These are phyloP conservation scores for Flaveria trinervia DNA, from an alignment of 129 eudicot genomes.

Conservation along the genomic window DNA sequence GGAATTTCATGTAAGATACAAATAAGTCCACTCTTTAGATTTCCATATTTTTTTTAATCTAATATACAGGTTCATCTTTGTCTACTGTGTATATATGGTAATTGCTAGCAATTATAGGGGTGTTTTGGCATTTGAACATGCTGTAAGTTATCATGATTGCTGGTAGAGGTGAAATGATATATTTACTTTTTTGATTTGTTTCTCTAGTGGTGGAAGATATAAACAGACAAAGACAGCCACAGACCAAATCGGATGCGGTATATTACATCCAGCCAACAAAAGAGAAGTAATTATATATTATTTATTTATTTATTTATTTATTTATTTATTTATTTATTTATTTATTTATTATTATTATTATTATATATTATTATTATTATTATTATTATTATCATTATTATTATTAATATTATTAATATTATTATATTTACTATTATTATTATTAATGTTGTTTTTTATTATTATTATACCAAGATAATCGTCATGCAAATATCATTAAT, in stretches of 20 bases:
- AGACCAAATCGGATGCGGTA: constrained; percentile 85
- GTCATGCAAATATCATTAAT: neutral
- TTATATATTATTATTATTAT: no score
- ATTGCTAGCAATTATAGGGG: no score
- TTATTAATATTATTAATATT: no score
- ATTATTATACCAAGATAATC: neutral
- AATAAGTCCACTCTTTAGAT: neutral
- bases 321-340: no score
- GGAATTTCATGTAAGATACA: constrained; percentile 88
- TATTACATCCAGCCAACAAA: constrained; percentile 89
- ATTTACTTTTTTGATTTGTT: neutral
- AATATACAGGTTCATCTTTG: no score
- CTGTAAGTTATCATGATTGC: neutral
- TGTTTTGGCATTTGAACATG: neutral
- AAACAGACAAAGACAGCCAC: constrained; percentile 78
- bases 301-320: no score
- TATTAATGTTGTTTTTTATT: no score
- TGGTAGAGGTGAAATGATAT: no score
- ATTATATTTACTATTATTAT: neutral
- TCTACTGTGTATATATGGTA: no score
- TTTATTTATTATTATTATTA: no score
- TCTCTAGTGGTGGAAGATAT: constrained; percentile 88
- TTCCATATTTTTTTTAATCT: no score
- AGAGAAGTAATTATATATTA: constrained; percentile 56
- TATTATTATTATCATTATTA: no score